Evolutionary conservation across 495 filamentous ascomycete species (phyloP).

Genomic region (Staphylotrichum tortipilum): DNA sequence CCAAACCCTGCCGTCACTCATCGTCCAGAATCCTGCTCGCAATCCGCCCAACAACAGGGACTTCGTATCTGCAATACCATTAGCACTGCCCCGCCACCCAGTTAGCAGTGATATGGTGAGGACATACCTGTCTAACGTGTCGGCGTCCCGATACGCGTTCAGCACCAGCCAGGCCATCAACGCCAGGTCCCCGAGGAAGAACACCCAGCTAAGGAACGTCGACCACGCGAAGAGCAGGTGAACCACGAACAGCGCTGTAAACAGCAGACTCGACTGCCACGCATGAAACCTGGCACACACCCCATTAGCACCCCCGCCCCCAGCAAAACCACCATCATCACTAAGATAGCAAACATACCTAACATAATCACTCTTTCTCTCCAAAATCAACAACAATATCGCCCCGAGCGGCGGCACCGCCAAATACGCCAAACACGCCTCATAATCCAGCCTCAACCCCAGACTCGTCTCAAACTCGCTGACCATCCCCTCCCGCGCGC

Average conservation of each 20-base stretch:
- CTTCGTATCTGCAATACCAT: slow-evolving; percentile 51
- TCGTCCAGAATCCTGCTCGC: slow-evolving; percentile 89
- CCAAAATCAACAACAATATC: slow-evolving; percentile 73
- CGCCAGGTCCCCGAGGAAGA: slow-evolving; percentile 65
- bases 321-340: neutral
- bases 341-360: slow-evolving; percentile 63
- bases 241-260: slow-evolving; percentile 73
- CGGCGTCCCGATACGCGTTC: slow-evolving; percentile 80
- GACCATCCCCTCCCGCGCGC: slow-evolving; percentile 29
- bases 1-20: slow-evolving; percentile 45
- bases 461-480: slow-evolving; percentile 64
- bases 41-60: slow-evolving; percentile 77
- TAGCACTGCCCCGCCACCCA: neutral
- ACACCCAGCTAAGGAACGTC: slow-evolving; percentile 69
- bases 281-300: slow-evolving; percentile 67
- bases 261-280: slow-evolving; percentile 87
- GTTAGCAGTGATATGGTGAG: neutral
- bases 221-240: slow-evolving; percentile 85
- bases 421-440: slow-evolving; percentile 87
- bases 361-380: slow-evolving; percentile 95
- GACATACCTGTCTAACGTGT: slow-evolving; percentile 71
- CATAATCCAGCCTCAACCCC: slow-evolving; percentile 62
- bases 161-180: slow-evolving; percentile 70
- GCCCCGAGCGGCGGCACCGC: slow-evolving; percentile 78
- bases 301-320: neutral